Evolutionary conservation across 2,329 filamentous ascomycete species (phyloP), one percentile per base, ranked within the genome.

Genomic region (Colletotrichum brevisporum): DNA sequence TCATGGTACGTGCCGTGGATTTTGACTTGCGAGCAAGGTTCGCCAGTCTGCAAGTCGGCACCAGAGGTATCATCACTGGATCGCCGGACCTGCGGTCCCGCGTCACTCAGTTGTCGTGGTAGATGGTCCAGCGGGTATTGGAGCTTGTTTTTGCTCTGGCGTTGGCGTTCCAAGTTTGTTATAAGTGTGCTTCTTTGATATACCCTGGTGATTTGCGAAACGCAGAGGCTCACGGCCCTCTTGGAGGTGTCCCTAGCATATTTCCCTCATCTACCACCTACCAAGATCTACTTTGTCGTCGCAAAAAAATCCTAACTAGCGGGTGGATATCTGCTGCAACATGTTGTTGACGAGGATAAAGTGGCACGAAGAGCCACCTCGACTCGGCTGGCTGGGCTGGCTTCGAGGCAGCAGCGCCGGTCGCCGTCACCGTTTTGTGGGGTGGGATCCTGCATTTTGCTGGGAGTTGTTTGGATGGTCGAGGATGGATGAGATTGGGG

Each of bases 1-100:
- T 89, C 64, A 89, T 89, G 82, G 82, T 90, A 53, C 82, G 84
- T 64, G 79, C 85, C 0, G 86, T 88, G 21, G 84, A 89, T 71
- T 89, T 90, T 73, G 84, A 89, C 73, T 79, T 90, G 55, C 83
- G 85, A 39, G 80, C 83, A 56, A 83, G 85, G 53, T 80, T 78
- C 61, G 88, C 88, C 5, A 77, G 80, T 10, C 77, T 90, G 27
- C 79, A 83, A 68, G 86, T 88, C 39, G 88, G 88, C n/a, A 87
- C 86, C 9, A 80, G 88, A 48, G 84, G 84, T 6, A 75, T 87
- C n/a, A 81, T 79, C 5, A 81, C 82, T 1, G 85, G 83, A 0
- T 77, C 80, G 62, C 79, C 77, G 1, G 87, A 89, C 72, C 72
- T 80, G 39, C 85, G 86, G 71, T 84, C 82, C 5, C 81, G 80